Base-by-base conservation (phyloP, 257 asterid species). In the Ophiorrhiza pumila region DNA sequence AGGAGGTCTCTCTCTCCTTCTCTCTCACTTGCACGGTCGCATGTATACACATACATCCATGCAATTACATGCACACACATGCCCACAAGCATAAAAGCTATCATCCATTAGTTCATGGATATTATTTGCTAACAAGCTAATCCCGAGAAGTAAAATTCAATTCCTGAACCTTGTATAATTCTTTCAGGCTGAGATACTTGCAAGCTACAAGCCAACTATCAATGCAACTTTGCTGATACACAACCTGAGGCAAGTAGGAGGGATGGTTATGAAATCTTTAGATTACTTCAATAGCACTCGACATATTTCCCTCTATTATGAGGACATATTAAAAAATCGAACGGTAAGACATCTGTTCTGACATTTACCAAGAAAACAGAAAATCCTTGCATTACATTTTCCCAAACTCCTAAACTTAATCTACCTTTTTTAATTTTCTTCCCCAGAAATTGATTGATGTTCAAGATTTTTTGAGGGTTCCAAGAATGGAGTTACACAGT, bases 111-210 rank as follows among this genome's bases (percentile, higher is more conserved):
- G 64, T 43, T 66, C 15, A 43, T 43, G 20, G 7, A 65, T 43
- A 42, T 65, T 25, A 17, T 65, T 23, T 22, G 50, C 23, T 56
- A 65, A 3, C n/a, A 13, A 6, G 22, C 56, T 29, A 45, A 43
- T 67, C 13, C 11, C 39, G 60, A 8, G 14, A 14, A 27, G 23
- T 32, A 14, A n/a, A 49, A 3, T 13, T 22, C 25, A 15, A 62
- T 23, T 17, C 10, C 10, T 25, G 61, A 17, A 71, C 49, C 50
- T 39, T n/a, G n/a, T n/a, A n/a, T n/a, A n/a, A n/a, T n/a, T n/a
- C n/a, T n/a, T 83, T 80, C 90, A 93, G 98, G 97, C 96, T 47
- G 87, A 86, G 81, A 83, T 89, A 69, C 96, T 91, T 34, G 98
- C 98, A 41, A 83, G 81, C 50, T 93, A 85, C 86, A 93, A 91